phyloP scores from a whole-genome alignment of 176 grass and related monocot species.

The Alopecurus myosuroides region DNA sequence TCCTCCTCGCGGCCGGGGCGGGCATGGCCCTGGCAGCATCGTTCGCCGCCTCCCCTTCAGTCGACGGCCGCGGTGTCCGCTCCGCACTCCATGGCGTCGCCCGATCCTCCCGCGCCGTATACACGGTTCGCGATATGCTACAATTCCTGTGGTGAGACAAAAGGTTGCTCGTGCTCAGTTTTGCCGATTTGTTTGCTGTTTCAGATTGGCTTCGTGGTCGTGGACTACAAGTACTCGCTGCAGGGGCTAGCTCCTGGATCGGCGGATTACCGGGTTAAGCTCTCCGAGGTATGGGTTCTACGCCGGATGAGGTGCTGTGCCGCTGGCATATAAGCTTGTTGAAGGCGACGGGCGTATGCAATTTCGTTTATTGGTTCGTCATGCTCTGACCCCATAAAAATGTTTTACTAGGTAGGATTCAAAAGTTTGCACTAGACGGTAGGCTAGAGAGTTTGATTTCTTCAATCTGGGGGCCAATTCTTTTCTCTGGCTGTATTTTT shows the following conservation, averaged over 20 bases:
- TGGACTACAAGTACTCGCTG: conserved; percentile 83
- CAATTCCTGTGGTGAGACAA: not conserved
- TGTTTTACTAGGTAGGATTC: not conserved
- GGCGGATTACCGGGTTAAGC: conserved; percentile 55
- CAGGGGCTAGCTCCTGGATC: conserved; percentile 38
- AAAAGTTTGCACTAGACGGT: not conserved
- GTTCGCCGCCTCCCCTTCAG: conserved; percentile 3
- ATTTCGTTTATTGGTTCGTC: not conserved
- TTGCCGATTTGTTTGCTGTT: not conserved
- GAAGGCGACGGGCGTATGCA: not conserved
- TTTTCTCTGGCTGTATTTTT: too few relatives aligned
- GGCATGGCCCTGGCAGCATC: conserved; percentile 16
- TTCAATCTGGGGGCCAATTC: too few relatives aligned
- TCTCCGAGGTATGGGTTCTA: conserved; percentile 55
- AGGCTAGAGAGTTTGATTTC: not conserved
- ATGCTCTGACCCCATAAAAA: not conserved
- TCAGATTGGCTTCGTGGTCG: conserved; percentile 71
- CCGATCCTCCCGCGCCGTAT: conserved; percentile 76
- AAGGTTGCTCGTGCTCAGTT: not conserved
- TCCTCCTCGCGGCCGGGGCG: conserved; percentile 37
- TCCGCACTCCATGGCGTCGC: conserved; percentile 49
- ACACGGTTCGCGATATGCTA: conserved; percentile 37
- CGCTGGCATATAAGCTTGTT: not conserved
- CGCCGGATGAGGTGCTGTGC: not conserved
- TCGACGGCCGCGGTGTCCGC: conserved; percentile 13